phyloP scores from a whole-genome alignment of 352 stramenopile species.

The Globisporangium irregulare region DNA sequence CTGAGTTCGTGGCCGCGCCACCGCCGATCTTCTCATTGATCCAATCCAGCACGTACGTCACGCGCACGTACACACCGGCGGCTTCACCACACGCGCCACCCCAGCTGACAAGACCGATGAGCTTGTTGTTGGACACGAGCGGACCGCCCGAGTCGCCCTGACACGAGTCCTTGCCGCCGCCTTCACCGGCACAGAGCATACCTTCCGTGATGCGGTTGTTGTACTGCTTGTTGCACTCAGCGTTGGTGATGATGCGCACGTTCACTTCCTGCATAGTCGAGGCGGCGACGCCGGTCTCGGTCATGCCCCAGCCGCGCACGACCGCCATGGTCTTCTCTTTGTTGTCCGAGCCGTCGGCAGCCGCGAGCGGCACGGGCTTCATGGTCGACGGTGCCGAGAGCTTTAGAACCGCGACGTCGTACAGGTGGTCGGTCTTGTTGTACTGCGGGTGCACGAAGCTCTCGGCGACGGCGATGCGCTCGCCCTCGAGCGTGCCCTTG shows the following conservation, averaged over 20 bases:
- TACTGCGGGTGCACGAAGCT: constrained; percentile 51
- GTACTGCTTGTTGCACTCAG: constrained; percentile 57
- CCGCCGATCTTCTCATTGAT: constrained; percentile 50
- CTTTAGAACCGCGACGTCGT: constrained; percentile 57
- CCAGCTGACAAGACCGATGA: constrained; percentile 72
- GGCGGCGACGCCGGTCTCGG: constrained; percentile 37
- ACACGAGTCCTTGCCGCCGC: constrained; percentile 51
- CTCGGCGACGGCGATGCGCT: constrained; percentile 46
- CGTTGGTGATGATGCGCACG: constrained; percentile 53
- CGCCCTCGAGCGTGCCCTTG: constrained; percentile 35
- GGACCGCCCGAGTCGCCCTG: constrained; percentile 68
- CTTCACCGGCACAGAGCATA: constrained; percentile 60
- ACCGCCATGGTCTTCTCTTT: constrained; percentile 46
- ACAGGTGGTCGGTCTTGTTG: constrained; percentile 46
- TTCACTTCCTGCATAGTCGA: constrained; percentile 50
- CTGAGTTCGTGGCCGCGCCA: constrained; percentile 17
- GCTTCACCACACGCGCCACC: constrained; percentile 49
- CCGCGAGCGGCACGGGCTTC: constrained; percentile 31
- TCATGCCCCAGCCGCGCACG: constrained; percentile 61
- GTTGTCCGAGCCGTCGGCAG: constrained; percentile 46
- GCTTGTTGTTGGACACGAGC: constrained; percentile 45
- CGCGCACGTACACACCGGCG: constrained; percentile 54
- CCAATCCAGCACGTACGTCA: constrained; percentile 50
- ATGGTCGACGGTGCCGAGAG: constrained; percentile 39
- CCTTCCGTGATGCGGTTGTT: constrained; percentile 49